A percentile compares a stretch with the other conserved stretches of the same genome.
Conservation (phyloP, 805 yeast species). For the Candida hispaniensis region DNA sequence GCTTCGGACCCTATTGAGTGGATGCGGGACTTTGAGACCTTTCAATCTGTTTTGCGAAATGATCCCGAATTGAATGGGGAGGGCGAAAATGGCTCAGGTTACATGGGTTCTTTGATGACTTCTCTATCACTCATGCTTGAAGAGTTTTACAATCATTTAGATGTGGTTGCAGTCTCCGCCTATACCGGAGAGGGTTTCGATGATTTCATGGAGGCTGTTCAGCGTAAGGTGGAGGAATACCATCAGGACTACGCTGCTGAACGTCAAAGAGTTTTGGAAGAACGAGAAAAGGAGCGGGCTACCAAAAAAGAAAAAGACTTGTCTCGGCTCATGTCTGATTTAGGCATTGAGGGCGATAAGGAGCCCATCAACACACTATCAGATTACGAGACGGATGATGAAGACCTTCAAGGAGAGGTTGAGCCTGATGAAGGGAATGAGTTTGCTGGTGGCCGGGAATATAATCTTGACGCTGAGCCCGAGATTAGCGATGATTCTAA, state of each 20-base stretch:
- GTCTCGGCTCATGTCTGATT: conserved; percentile 69
- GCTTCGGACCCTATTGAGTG: conserved; percentile 87
- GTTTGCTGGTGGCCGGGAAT: conserved; percentile 19
- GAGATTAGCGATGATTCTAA: conserved; percentile 18
- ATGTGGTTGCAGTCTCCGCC: conserved; percentile 86
- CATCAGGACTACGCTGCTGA: conserved; percentile 74
- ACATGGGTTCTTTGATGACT: conserved; percentile 87
- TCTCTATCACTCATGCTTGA: conserved; percentile 94
- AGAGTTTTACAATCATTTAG: conserved; percentile 87
- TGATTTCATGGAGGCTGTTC: conserved; percentile 76
- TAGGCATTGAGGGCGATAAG: conserved; percentile 54
- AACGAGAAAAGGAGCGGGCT: conserved; percentile 67
- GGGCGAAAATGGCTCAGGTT: conserved; percentile 59
- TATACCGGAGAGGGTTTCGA: conserved; percentile 92
- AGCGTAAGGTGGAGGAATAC: conserved; percentile 78
- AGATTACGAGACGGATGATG: conserved; percentile 37
- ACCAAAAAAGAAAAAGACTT: conserved; percentile 60
- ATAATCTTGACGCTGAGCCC: conserved; percentile 18
- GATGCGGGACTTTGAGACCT: conserved; percentile 94
- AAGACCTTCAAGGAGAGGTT: conserved; percentile 32
- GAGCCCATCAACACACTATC: conserved; percentile 43
- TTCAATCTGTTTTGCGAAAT: conserved; percentile 64
- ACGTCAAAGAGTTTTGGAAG: conserved; percentile 67
- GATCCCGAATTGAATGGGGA: conserved; percentile 56
- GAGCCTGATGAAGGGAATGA: conserved; percentile 26